Conservation (phyloP, 805 yeast species). For the Candida dajiaensis region DNA sequence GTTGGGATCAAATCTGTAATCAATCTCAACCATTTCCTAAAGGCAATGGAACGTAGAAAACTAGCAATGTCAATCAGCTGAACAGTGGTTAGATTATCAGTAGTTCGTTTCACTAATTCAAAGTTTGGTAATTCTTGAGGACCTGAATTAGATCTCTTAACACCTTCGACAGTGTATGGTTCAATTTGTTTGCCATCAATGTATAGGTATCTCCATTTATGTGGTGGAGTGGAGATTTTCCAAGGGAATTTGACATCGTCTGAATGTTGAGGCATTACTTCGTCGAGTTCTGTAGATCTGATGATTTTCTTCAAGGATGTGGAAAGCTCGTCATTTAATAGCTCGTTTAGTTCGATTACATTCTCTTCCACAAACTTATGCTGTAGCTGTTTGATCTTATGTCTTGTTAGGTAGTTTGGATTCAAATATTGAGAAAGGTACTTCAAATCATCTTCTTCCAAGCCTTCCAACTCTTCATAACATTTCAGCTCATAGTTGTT, state of each 20-base stretch:
- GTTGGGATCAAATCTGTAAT: constrained; percentile 59
- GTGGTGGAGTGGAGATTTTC: constrained; percentile 92
- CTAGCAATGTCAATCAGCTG: constrained; percentile 48
- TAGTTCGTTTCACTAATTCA: constrained; percentile 23
- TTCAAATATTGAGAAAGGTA: constrained; percentile 54
- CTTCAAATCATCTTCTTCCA: constrained; percentile 32
- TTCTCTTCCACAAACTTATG: constrained; percentile 60
- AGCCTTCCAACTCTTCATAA: constrained; percentile 10
- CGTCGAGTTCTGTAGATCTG: constrained; percentile 55
- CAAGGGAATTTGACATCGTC: constrained; percentile 64
- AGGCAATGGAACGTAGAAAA: constrained; percentile 55
- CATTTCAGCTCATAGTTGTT: constrained; percentile 33
- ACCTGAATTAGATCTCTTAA: constrained; percentile 29
- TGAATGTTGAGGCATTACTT: constrained; percentile 49
- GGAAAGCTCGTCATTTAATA: constrained; percentile 56
- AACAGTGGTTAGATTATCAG: constrained; percentile 26
- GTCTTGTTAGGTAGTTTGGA: constrained; percentile 38
- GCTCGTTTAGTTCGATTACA: constrained; percentile 55
- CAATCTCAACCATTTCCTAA: constrained; percentile 60
- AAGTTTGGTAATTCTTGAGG: constrained; percentile 56
- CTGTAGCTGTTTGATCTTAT: constrained; percentile 37
- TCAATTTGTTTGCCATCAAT: constrained; percentile 55
- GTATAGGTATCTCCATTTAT: constrained; percentile 81
- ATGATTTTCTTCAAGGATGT: constrained; percentile 38
- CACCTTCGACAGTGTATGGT: constrained; percentile 25